Conservation (phyloP, 495 filamentous ascomycete species). For the Massariosphaeria phaeospora region DNA sequence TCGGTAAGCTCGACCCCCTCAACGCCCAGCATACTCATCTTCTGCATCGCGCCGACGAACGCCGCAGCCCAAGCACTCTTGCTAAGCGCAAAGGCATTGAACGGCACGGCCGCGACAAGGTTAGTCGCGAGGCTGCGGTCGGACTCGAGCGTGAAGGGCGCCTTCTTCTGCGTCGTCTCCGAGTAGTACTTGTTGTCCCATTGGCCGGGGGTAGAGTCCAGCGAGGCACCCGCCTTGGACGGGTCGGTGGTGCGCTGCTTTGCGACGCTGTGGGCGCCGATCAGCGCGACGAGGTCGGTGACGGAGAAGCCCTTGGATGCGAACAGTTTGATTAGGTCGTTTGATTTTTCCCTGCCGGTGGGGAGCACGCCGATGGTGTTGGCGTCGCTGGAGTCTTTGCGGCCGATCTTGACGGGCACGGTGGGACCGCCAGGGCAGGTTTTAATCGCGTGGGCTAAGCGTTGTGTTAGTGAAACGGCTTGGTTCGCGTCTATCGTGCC, state of each 20-base stretch:
- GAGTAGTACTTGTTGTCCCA: slow-evolving; percentile 32
- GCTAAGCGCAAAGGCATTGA: slow-evolving; percentile 24
- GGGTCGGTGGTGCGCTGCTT: slow-evolving; percentile 21
- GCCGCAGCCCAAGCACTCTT: slow-evolving; percentile 27
- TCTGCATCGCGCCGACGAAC: slow-evolving; percentile 31
- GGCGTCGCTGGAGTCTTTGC: slow-evolving; percentile 28
- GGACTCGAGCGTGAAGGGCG: slow-evolving; percentile 29
- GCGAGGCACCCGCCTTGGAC: slow-evolving; percentile 16
- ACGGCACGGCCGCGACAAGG: background rate
- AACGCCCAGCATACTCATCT: slow-evolving; percentile 31
- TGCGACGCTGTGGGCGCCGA: slow-evolving; percentile 32
- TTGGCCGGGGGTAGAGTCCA: slow-evolving; percentile 31
- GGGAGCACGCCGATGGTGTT: slow-evolving; percentile 27
- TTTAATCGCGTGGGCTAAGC: slow-evolving; percentile 29
- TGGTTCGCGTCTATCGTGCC: no score
- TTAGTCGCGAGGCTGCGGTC: slow-evolving; percentile 29
- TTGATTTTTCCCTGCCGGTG: background rate
- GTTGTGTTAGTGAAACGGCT: slow-evolving; percentile 10
- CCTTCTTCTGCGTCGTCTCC: slow-evolving; percentile 14
- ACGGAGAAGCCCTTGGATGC: slow-evolving; percentile 32
- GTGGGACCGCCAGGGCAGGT: slow-evolving; percentile 31
- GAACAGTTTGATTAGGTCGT: slow-evolving; percentile 25
- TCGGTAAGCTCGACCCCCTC: slow-evolving; percentile 19
- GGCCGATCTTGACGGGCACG: slow-evolving; percentile 26
- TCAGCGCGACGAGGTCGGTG: slow-evolving; percentile 30